A percentile compares a stretch with the other conserved stretches of the same genome.
Evolutionary conservation across 352 stramenopile species (phyloP).

Genomic region (Plasmopara muralis): DNA sequence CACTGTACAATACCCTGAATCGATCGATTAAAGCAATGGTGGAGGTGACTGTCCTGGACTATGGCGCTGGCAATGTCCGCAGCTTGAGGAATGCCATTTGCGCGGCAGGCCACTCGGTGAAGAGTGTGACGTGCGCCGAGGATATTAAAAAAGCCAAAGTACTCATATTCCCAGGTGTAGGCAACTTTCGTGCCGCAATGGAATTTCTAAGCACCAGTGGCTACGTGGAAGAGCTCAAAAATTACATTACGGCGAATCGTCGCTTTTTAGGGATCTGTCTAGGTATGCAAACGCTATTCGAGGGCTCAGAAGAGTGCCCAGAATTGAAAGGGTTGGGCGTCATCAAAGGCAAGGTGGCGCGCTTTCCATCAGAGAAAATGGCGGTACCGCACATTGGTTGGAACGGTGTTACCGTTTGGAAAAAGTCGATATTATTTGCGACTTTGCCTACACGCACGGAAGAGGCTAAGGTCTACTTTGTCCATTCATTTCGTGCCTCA

Average conservation of each 20-base stretch:
- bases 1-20: too few species aligned
- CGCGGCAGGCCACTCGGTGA: constrained; percentile 81
- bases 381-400: constrained; percentile 97
- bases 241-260: constrained; percentile 81
- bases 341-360: constrained; percentile 88
- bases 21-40: constrained; percentile 40
- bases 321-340: constrained; percentile 87
- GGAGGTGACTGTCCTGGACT: constrained; percentile 92
- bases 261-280: constrained; percentile 98
- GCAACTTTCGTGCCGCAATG: constrained; percentile 88
- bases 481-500: constrained; percentile 93
- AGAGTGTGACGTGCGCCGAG: constrained; percentile 81
- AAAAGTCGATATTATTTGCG: constrained; percentile 71
- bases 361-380: constrained; percentile 78
- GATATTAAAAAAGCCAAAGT: constrained; percentile 87
- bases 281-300: constrained; percentile 98
- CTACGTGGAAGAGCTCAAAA: constrained; percentile 84
- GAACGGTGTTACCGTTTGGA: constrained; percentile 92
- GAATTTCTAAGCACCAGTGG: constrained; percentile 84
- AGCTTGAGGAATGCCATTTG: constrained; percentile 96
- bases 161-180: constrained; percentile 84
- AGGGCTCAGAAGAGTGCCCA: constrained; percentile 91
- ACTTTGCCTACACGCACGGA: constrained; percentile 31
- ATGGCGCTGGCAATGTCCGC: constrained; percentile 98
- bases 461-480: constrained; percentile 91